Base-by-base conservation (phyloP, 495 filamentous ascomycete species). In the Penicillium goetzii region DNA sequence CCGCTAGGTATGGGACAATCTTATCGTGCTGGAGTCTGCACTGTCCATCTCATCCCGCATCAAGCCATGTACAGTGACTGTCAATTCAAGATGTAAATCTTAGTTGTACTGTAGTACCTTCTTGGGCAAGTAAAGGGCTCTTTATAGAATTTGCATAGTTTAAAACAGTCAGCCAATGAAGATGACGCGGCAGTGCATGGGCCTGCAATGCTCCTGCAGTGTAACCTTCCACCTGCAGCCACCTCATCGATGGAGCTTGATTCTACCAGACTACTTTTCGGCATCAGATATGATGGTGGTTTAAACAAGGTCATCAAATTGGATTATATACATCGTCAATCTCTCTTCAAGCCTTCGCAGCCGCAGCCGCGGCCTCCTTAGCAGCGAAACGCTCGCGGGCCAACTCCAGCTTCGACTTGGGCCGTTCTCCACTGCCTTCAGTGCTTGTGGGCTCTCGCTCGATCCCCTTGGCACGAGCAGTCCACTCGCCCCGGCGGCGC, bases 401-500 rank as follows among this genome's bases (percentile, higher is more conserved):
- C 63, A 83, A 69, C 53, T 83, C 80, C 50, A 85, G 70, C 52
- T 74, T 74, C 19, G 80, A 81, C 65, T 82, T 82, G 26, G 76
- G 75, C 30, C 72, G 70, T 55, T 71, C 68, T 34, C 65, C 72
- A 38, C 65, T 47, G 21, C 68, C 68, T 43, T 74, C 63, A 58
- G 32, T 60, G 21, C 49, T 56, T 41, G 72, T 68, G 8, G 40
- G 59, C 23, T 69, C 52, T 45, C 60, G 62, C n/a, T 75, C 66
- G 49, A 72, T 52, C 2, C 73, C 85, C 77, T 89, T 91, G 17
- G 86, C 88, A 75, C 86, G 86, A 23, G 78, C 74, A 30, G 88
- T 82, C 92, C 92, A 96, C 38, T 93, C 89, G 23, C 76, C 80
- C 41, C 86, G 76, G 53, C 85, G 80, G 51, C 86, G 78, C 65